phyloP scores from a whole-genome alignment of 1,284 basidiomycete genomes.

The Golubevia sp. region DNA sequence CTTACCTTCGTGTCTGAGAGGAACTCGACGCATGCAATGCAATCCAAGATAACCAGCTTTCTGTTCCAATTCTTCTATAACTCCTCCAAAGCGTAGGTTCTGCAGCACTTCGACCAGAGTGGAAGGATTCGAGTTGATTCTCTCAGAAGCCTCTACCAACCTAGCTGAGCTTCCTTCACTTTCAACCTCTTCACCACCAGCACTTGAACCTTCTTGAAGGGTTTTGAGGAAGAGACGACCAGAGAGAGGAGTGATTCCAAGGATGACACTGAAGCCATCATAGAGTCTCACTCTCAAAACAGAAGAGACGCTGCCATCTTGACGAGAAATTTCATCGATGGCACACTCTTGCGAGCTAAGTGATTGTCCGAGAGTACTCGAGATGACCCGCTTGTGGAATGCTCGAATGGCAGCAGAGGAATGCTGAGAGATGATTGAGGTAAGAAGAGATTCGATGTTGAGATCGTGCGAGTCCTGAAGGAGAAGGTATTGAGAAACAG shows the following conservation, averaged over 20 bases:
- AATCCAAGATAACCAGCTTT: constrained; percentile 62
- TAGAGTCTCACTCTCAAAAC: background rate
- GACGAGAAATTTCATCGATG: background rate
- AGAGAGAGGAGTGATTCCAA: background rate
- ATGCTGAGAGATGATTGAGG: background rate
- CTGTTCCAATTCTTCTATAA: constrained; percentile 46
- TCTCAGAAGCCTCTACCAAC: constrained; percentile 68
- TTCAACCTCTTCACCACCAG: background rate
- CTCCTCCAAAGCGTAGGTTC: constrained; percentile 68
- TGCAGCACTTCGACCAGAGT: constrained; percentile 67
- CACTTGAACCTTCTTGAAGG: background rate
- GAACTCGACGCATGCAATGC: constrained; percentile 72
- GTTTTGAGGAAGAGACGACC: background rate
- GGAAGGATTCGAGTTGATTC: constrained; percentile 71
- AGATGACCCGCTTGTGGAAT: background rate
- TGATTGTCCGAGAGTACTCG: background rate
- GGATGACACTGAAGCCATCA: background rate
- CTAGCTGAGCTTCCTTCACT: constrained; percentile 17
- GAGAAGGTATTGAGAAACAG: background rate
- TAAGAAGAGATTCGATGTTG: background rate
- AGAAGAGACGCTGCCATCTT: background rate
- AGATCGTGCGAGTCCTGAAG: background rate
- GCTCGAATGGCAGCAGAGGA: background rate
- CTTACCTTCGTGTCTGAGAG: constrained; percentile 70
- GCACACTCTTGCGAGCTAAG: background rate